Conservation (phyloP, 2,329 filamentous ascomycete genomes). For the Pochonia chlamydosporia region DNA sequence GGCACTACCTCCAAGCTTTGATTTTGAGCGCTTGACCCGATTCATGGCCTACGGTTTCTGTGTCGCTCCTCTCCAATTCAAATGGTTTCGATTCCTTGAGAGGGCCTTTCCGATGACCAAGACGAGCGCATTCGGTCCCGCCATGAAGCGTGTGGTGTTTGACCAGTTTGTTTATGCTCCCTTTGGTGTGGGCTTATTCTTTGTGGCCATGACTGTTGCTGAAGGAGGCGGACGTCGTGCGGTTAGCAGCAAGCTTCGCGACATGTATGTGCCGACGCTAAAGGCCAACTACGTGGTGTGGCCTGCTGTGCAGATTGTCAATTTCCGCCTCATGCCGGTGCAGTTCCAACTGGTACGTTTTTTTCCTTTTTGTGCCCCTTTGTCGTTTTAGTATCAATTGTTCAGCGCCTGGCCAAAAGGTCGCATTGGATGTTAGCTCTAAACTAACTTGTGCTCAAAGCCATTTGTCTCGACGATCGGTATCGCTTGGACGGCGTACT, state of each 20-base stretch:
- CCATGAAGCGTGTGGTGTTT: conserved; percentile 83
- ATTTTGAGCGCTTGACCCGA: conserved; percentile 87
- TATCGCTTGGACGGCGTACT: conserved; percentile 96
- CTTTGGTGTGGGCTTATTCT: conserved; percentile 80
- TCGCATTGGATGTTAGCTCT: no score
- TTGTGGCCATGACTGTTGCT: conserved; percentile 91
- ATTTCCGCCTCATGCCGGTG: conserved; percentile 91
- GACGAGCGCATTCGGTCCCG: conserved; percentile 65
- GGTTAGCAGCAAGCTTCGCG: conserved; percentile 76
- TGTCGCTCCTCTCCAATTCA: conserved; percentile 92
- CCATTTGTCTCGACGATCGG: conserved; percentile 93
- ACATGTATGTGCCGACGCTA: conserved; percentile 88
- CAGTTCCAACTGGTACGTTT: conserved; percentile 86
- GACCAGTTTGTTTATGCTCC: conserved; percentile 94
- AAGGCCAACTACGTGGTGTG: conserved; percentile 95
- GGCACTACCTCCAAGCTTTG: conserved; percentile 72
- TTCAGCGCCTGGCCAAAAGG: no score
- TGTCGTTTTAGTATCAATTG: neutral
- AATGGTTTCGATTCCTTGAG: conserved; percentile 88
- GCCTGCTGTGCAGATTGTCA: conserved; percentile 93
- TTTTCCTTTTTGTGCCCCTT: neutral
- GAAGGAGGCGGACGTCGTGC: conserved; percentile 84
- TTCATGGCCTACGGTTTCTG: conserved; percentile 98
- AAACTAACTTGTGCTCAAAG: no score
- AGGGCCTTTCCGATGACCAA: conserved; percentile 80